A percentile compares a stretch with the other conserved stretches of the same genome.
These are phyloP conservation scores for Vitis riparia DNA, from an alignment of 164 flowering plant genomes.

Conservation along the genomic window DNA sequence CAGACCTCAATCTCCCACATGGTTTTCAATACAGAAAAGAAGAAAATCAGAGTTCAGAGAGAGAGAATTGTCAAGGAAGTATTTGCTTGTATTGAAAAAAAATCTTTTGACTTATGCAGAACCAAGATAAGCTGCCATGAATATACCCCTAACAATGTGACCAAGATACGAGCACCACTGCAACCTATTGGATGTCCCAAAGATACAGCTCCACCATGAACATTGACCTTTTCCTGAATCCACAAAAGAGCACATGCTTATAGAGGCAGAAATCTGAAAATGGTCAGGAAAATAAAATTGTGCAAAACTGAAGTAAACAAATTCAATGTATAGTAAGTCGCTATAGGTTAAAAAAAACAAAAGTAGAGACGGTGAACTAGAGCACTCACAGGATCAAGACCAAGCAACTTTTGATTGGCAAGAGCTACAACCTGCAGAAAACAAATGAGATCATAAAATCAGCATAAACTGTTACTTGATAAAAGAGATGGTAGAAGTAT, in stretches of 20 bases:
- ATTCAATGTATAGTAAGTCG: background rate
- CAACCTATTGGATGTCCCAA: conserved; percentile 98
- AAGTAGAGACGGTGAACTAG: background rate
- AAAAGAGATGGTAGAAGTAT: background rate
- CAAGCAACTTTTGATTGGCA: conserved; percentile 86
- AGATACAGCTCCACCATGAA: conserved; percentile 95
- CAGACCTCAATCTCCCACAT: background rate
- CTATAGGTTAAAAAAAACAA: background rate
- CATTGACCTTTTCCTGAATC: conserved; percentile 74
- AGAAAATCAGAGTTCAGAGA: background rate
- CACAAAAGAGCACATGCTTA: background rate
- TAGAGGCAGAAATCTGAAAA: background rate
- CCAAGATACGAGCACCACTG: conserved; percentile 94
- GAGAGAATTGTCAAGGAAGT: background rate
- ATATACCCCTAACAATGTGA: conserved; percentile 82
- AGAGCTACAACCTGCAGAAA: conserved; percentile 86
- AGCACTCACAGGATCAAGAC: conserved; percentile 69
- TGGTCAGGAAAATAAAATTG: background rate
- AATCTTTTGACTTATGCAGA: background rate
- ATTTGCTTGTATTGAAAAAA: no score
- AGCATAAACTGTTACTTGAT: background rate
- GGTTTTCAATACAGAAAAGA: background rate
- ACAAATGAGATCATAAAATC: background rate
- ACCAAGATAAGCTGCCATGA: background rate
- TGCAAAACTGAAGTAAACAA: background rate